Conservation (phyloP, 768 basidiomycete genomes). For the Termitomyces sp. region DNA sequence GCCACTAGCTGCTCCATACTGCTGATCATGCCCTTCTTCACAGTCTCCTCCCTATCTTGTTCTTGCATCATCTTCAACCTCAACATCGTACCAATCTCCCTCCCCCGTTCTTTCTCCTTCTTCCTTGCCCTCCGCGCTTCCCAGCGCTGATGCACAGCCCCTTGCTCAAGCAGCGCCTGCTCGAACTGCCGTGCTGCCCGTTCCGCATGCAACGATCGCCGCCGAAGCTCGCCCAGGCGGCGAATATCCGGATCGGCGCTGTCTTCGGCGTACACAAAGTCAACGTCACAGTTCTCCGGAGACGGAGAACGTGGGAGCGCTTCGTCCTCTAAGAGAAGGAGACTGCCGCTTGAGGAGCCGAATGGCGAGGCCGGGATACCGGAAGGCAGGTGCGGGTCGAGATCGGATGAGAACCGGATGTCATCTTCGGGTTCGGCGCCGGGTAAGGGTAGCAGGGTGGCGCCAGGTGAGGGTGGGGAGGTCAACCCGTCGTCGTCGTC, state of each 20-base stretch:
- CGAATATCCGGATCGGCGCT: conserved; percentile 31
- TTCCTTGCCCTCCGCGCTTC: conserved; percentile 43
- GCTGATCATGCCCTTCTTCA: conserved; percentile 12
- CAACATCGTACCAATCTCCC: conserved; percentile 52
- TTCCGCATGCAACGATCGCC: conserved; percentile 21
- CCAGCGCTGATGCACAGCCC: conserved; percentile 27
- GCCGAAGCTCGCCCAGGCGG: conserved; percentile 35
- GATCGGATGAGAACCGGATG: conserved; percentile 17
- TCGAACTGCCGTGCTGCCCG: conserved; percentile 16
- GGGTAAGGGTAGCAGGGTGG: conserved; percentile 25
- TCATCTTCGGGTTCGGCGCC: conserved; percentile 29
- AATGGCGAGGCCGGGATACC: not conserved
- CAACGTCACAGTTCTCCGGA: conserved; percentile 35
- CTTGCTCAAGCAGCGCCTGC: conserved; percentile 24
- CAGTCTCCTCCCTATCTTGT: not conserved
- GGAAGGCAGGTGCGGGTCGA: not conserved
- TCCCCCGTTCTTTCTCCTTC: conserved; percentile 47
- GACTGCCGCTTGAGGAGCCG: conserved; percentile 12
- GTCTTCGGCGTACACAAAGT: conserved; percentile 25
- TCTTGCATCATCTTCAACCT: conserved; percentile 42
- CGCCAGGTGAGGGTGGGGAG: conserved; percentile 18
- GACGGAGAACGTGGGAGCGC: conserved; percentile 37
- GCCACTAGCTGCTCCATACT: conserved; percentile 35
- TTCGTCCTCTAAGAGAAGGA: conserved; percentile 36
- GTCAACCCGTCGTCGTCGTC: conserved; percentile 14